Evolutionary conservation across 106 monocot genomes (phyloP).

Genomic region (Apostasia ramifera): DNA sequence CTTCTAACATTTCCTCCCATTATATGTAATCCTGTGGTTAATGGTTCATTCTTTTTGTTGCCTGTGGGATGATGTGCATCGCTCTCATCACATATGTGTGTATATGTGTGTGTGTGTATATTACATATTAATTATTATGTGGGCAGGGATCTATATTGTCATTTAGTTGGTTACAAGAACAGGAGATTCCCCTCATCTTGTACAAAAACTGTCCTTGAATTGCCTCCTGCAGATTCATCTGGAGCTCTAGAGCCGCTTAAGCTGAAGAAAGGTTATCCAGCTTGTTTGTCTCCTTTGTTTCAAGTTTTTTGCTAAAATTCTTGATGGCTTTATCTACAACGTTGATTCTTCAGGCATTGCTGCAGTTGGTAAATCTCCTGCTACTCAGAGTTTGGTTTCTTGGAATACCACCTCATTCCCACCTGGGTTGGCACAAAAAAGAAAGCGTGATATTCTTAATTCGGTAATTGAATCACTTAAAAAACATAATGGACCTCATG

Average conservation of each 20-base stretch:
- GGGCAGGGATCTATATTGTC: slow-evolving; percentile 9
- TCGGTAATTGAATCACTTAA: slow-evolving; percentile 1
- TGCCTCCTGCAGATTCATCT: background rate
- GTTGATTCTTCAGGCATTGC: background rate
- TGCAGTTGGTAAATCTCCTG: background rate
- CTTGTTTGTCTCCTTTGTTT: too few species aligned
- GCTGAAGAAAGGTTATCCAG: background rate
- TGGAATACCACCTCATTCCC: background rate
- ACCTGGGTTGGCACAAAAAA: slow-evolving; percentile 6
- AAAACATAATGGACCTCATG: background rate
- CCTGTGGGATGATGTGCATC: too few species aligned
- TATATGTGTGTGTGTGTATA: too few species aligned
- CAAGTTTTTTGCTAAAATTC: too few species aligned
- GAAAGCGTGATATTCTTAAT: background rate
- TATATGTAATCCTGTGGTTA: too few species aligned
- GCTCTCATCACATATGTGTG: too few species aligned
- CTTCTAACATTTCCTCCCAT: too few species aligned
- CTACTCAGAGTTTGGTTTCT: slow-evolving; percentile 1
- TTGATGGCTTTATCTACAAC: too few species aligned
- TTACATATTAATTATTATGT: background rate
- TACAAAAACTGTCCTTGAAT: background rate
- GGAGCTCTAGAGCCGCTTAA: slow-evolving; percentile 4
- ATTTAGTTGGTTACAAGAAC: slow-evolving; percentile 7
- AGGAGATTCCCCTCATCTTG: background rate
- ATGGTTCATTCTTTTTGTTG: too few species aligned